Base-by-base conservation (phyloP, 371 early-diverging fungal species). In the Mortierella polycephala region DNA sequence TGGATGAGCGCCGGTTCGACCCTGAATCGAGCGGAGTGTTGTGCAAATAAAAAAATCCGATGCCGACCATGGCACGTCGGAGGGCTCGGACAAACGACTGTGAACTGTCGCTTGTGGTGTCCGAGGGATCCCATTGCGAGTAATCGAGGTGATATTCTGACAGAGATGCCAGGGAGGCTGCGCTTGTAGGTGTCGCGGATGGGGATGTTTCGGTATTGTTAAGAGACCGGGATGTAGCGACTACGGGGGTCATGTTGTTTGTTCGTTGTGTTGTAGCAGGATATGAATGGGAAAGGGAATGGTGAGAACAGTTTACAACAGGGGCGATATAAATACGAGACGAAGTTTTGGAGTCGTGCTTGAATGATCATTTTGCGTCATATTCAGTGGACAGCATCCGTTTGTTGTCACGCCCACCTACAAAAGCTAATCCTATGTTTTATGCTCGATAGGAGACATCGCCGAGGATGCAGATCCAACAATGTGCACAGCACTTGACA, bases 71-170 rank as follows among this genome's bases (percentile, higher is more conserved):
- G 51, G 51, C 51, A 3, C 51, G 51, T 18, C 51, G 51, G 7
- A 51, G 20, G 9, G 51, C 51, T 51, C 18, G 51, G 20, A 51
- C 51, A 51, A 51, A 51, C 18, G 51, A 9, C 20, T 51, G 51
- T 8, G 51, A 51, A 21, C 51, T 2, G 4, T 51, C 51, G 18
- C 51, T 51, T 16, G 51, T 51, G 20, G n/a, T 18, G 20, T 51
- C 51, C 9, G 51, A 13, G 14, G 51, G 51, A 18, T 51, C 51
- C 51, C 51, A 51, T 18, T 18, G 51, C 20, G 51, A 16, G 18
- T 51, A 51, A 21, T 51, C 51, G 20, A 51, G 51, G 18, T 51
- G 51, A 21, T 51, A 51, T 51, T 51, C 51, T 18, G 51, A 18
- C 14, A 51, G 18, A 9, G 51, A 51, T 7, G 51, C 51, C 51